A percentile compares a stretch with the other conserved stretches of the same genome.
phyloP scores from a whole-genome alignment of 441 rosid species.

The Hypseocharis bilobata region DNA sequence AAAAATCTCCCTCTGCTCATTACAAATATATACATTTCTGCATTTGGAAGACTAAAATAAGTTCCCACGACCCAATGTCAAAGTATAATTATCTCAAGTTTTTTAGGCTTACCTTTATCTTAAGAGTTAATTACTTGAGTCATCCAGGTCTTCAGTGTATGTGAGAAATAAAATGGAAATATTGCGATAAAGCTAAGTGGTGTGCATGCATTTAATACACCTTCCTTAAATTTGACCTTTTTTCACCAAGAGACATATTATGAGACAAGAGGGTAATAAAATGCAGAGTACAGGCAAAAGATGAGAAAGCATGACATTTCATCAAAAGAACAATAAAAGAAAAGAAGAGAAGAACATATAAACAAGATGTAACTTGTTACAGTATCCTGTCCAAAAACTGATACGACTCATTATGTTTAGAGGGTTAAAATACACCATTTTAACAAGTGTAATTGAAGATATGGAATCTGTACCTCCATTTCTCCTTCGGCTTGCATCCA shows the following conservation, averaged over 20 bases:
- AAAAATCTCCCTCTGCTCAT: too few relatives aligned
- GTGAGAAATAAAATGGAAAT: not conserved
- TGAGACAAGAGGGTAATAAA: too few relatives aligned
- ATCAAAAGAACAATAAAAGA: not conserved
- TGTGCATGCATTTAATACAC: not conserved
- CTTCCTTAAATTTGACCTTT: not conserved
- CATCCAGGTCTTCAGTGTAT: not conserved
- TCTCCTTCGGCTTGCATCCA: conserved; percentile 83
- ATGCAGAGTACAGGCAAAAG: not conserved
- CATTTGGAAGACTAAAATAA: too few relatives aligned
- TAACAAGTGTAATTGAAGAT: not conserved
- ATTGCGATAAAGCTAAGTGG: not conserved
- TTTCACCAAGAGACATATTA: not conserved
- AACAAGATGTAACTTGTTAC: not conserved
- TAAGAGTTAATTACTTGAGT: not conserved
- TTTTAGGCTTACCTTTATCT: not conserved
- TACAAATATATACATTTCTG: too few relatives aligned
- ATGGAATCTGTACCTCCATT: conserved; percentile 54
- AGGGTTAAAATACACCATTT: not conserved
- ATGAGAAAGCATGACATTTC: not conserved
- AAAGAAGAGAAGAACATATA: not conserved
- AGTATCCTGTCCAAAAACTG: too few relatives aligned
- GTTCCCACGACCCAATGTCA: not conserved
- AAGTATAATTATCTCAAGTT: not conserved
- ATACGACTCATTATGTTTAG: not conserved